Base-by-base conservation (phyloP, 352 stramenopile genomes). In the Aphanomyces invadans region DNA sequence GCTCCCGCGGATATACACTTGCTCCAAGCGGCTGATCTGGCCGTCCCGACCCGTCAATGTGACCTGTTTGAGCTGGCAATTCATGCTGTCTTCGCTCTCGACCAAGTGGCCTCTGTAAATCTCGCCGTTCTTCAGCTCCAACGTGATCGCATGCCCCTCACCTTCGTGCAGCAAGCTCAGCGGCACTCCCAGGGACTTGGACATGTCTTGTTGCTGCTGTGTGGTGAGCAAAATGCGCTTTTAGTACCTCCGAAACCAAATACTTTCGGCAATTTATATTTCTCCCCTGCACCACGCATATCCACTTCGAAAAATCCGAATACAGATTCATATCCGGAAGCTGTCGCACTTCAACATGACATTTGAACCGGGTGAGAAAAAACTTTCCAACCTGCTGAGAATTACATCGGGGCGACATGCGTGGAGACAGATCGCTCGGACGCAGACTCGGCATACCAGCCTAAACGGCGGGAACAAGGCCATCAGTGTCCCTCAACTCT, bases 61-160 rank as follows among this genome's bases (percentile, higher is more conserved):
- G 57, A 93, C 86, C 73, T 98, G 89, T 32, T 86, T 96, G 17
- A 99, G 75, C 72, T 96, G 95, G 75, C 96, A 96, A 77, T 99
- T 99, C 96, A 99, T 99, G 55, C 93, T 98, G 74, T 96, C 87
- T 71, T 96, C 87, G 63, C 81, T 92, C 70, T 95, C 83, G 17
- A 76, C 70, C 48, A 96, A 69, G 57, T 92, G 75, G 4, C 87
- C 87, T 45, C 84, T 80, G 70, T 96, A 96, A 60, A 93, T 87
- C 65, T 95, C 86, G 36, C 87, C 86, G 42, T 92, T 92, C 80
- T 93, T 94, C 25, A 92, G 81, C 76, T 96, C 87, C 21, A 95
- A 72, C 5, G 86, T 94, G 65, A 96, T 84, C 23, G 74, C 81
- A 59, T 85, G 81, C 53, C 87, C 87, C 68, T 96, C 87, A 38